phyloP scores from a whole-genome alignment of 352 stramenopile genomes.

The Saprolegnia diclina region DNA sequence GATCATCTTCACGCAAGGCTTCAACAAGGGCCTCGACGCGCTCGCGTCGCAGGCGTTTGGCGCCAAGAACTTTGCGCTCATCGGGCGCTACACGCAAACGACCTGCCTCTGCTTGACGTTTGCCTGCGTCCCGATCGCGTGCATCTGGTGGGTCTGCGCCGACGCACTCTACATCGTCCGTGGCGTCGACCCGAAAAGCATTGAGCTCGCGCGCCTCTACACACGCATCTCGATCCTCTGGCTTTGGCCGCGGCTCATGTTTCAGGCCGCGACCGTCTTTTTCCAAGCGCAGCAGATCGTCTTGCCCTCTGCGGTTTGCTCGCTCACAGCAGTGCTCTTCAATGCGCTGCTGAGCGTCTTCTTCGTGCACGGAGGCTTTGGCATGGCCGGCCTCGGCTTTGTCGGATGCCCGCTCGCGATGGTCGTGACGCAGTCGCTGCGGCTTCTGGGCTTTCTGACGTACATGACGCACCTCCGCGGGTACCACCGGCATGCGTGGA shows the following conservation, averaged over 20 bases:
- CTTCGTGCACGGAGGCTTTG: conserved; percentile 56
- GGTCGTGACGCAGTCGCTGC: conserved; percentile 41
- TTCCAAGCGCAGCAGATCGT: conserved; percentile 82
- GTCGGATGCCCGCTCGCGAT: conserved; percentile 73
- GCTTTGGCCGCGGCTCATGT: conserved; percentile 77
- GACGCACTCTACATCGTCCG: conserved; percentile 40
- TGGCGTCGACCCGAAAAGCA: conserved; percentile 39
- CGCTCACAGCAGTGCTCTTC: conserved; percentile 48
- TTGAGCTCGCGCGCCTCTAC: conserved; percentile 49
- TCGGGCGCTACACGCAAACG: conserved; percentile 62
- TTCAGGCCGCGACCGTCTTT: conserved; percentile 66
- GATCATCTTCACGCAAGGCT: conserved; percentile 74
- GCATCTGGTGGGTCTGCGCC: conserved; percentile 74
- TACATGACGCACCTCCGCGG: conserved; percentile 68
- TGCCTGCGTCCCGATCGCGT: conserved; percentile 51
- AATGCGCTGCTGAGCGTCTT: conserved; percentile 56
- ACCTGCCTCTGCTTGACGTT: conserved; percentile 54
- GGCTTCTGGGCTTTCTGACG: conserved; percentile 46
- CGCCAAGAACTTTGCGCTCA: conserved; percentile 71
- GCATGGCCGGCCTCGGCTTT: conserved; percentile 50
- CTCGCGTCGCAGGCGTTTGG: conserved; percentile 82
- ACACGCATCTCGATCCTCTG: conserved; percentile 58
- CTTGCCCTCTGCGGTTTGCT: conserved; percentile 56
- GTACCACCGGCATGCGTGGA: conserved; percentile 44
- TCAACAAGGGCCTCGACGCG: conserved; percentile 72